phyloP scores from a whole-genome alignment of 495 filamentous ascomycete genomes.

The Glutinoglossum americanum region DNA sequence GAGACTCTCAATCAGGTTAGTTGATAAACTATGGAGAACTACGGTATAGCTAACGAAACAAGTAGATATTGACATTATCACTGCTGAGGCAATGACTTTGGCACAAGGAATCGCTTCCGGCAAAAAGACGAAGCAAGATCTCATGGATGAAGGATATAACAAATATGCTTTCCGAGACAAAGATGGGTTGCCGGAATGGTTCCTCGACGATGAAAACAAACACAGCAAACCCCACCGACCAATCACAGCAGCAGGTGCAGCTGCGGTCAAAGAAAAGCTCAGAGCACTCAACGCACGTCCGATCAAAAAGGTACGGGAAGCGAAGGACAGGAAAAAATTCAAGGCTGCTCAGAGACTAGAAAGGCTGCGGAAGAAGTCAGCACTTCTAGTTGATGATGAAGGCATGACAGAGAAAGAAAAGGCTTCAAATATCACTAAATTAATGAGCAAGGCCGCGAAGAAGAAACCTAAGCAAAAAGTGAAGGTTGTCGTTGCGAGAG shows the following conservation, averaged over 20 bases:
- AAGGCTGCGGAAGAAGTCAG: constrained; percentile 88
- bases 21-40: constrained; percentile 1
- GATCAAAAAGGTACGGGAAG: constrained; percentile 98
- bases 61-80: constrained; percentile 90
- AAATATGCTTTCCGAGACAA: constrained; percentile 75
- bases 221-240: constrained; percentile 73
- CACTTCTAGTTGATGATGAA: constrained; percentile 66
- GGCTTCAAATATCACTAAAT: constrained; percentile 55
- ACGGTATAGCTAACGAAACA: constrained; percentile 13
- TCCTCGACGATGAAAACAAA: constrained; percentile 73
- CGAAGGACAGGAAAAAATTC: constrained; percentile 88
- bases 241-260: constrained; percentile 70
- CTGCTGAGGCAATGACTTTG: constrained; percentile 96
- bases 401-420: constrained; percentile 89
- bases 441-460: constrained; percentile 63
- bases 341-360: constrained; percentile 78
- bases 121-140: constrained; percentile 49
- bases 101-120: constrained; percentile 80
- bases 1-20: constrained; percentile 49
- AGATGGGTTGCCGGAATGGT: constrained; percentile 94
- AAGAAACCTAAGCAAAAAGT: constrained; percentile 70
- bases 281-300: constrained; percentile 87
- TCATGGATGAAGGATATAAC: constrained; percentile 84
- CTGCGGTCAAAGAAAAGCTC: constrained; percentile 87
- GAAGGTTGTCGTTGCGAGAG: constrained; percentile 77